Evolutionary conservation across 176 grass and related monocot genomes (phyloP).

Genomic region (Zizania latifolia): DNA sequence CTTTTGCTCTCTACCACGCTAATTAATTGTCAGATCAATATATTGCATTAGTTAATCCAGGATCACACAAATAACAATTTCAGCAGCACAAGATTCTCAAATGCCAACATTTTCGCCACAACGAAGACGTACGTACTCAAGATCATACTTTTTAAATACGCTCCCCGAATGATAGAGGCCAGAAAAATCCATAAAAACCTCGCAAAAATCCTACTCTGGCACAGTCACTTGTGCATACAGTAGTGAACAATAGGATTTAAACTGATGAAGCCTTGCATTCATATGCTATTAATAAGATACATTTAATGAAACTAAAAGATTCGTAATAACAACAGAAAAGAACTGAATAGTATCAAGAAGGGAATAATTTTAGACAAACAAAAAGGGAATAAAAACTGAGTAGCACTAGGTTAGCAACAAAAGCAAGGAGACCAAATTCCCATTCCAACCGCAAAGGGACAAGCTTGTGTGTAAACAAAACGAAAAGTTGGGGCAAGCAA

Average conservation of each 20-base stretch:
- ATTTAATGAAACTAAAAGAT: too few relatives aligned
- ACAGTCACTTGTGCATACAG: neutral
- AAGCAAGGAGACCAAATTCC: conserved; percentile 47
- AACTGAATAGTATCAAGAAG: neutral
- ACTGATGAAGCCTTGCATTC: neutral
- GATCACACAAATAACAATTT: neutral
- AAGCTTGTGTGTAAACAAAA: conserved; percentile 40
- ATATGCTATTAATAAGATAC: too few relatives aligned
- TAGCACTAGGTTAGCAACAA: conserved; percentile 21
- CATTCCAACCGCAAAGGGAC: conserved; percentile 55
- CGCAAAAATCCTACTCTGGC: neutral
- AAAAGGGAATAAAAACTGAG: neutral
- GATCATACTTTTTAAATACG: too few relatives aligned
- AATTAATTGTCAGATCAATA: neutral
- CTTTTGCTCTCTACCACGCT: too few relatives aligned
- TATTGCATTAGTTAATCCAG: neutral
- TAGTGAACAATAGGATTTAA: neutral
- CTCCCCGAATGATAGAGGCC: too few relatives aligned
- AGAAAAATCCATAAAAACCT: too few relatives aligned
- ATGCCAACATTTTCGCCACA: neutral
- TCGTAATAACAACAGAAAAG: neutral
- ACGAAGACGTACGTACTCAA: too few relatives aligned
- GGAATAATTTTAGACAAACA: neutral
- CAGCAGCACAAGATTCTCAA: neutral
- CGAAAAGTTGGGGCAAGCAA: conserved; percentile 19